phyloP scores from a whole-genome alignment of 2,329 filamentous ascomycete genomes.

The Nigrospora oryzae region DNA sequence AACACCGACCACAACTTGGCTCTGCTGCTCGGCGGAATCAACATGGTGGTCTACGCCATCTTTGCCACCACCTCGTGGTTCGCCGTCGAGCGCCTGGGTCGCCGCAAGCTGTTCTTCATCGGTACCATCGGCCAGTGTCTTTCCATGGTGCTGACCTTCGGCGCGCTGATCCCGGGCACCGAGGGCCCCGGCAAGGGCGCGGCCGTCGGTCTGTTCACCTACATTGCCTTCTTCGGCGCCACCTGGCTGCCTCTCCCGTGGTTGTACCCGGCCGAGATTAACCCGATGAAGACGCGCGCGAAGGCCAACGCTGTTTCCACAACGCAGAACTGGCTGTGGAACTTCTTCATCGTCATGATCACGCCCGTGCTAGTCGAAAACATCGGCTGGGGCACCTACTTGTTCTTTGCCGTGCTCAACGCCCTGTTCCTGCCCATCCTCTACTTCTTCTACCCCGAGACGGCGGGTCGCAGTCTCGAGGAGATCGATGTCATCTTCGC shows the following conservation, averaged over 20 bases:
- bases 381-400: slow-evolving; percentile 47
- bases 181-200: slow-evolving; percentile 56
- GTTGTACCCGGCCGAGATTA: slow-evolving; percentile 48
- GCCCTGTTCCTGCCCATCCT: slow-evolving; percentile 26
- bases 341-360: slow-evolving; percentile 47
- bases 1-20: slow-evolving; percentile 33
- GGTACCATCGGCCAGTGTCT: slow-evolving; percentile 38
- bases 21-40: slow-evolving; percentile 44
- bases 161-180: slow-evolving; percentile 56
- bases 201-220: slow-evolving; percentile 59
- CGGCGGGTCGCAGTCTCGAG: slow-evolving; percentile 38
- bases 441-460: slow-evolving; percentile 46
- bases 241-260: slow-evolving; percentile 58
- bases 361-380: slow-evolving; percentile 55
- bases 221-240: slow-evolving; percentile 61
- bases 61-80: slow-evolving; percentile 50
- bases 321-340: slow-evolving; percentile 46
- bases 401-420: slow-evolving; percentile 28
- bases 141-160: slow-evolving; percentile 54
- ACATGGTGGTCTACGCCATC: slow-evolving; percentile 52
- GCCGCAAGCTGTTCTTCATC: slow-evolving; percentile 35
- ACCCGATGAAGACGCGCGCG: slow-evolving; percentile 36
- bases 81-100: slow-evolving; percentile 36
- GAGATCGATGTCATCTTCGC: slow-evolving; percentile 53
- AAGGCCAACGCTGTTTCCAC: slow-evolving; percentile 47